Base-by-base conservation (phyloP, 495 filamentous ascomycete genomes). In the Trichoderma reesei region DNA sequence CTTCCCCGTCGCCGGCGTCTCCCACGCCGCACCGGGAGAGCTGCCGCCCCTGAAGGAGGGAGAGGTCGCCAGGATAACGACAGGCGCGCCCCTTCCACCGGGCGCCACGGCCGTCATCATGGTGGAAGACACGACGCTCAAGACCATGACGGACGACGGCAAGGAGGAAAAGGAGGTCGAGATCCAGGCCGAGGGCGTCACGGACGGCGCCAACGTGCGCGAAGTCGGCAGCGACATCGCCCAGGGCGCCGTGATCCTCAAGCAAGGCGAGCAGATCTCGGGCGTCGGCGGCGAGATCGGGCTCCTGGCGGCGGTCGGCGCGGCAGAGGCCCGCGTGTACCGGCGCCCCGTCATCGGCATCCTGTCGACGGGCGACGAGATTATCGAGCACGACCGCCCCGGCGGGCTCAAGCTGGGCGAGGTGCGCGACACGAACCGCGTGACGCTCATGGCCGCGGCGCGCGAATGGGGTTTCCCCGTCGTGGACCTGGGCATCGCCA, bases 81-180 rank as follows among this genome's bases (percentile, higher is more conserved):
- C 94, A 0, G 94, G 94, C 0, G 94, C 95, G 5, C 93, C 94
- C 13, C 77, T 98, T 2, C 94, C 95, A 4, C 84, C 86, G 0
- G 91, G 92, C 5, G 91, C 94, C 13, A 96, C 89, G 44, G 86
- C 92, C 3, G 93, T 98, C 16, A 88, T 96, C 26, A 98, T 98
- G 95, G 94, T 98, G 3, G 94, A 98, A 76, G 94, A 98, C 69
- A 98, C 94, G 0, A 75, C 84, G 1, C 74, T 98, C 11, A 84
- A 79, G 44, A 83, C 81, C 3, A 82, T 81, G 69, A 95, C 90
- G 1, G 85, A 89, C 0, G 91, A 92, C 66, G 89, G 86, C 3
- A 79, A 82, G 64, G 94, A 98, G 74, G 94, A 98, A 74, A 86
- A 85, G 18, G 87, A 88, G 33, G 82, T 98, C 10, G 89, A 96